Conservation (phyloP, 352 stramenopile genomes). For the Plasmopara muralis region DNA sequence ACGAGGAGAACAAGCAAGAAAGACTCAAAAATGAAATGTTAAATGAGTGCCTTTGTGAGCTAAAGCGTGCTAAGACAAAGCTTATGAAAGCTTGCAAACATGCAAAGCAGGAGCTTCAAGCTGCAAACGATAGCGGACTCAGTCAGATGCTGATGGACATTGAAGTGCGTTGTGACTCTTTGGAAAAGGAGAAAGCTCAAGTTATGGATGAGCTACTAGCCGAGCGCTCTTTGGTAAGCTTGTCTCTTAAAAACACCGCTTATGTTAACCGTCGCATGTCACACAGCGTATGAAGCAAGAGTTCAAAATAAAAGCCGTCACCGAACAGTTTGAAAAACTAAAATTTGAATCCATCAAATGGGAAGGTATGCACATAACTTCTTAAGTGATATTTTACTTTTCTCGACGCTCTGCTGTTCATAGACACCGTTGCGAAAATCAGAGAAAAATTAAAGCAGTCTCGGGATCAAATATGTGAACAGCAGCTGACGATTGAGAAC, state of each 20-base stretch:
- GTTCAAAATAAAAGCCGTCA: conserved; percentile 5
- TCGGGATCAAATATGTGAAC: conserved; percentile 47
- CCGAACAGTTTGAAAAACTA: conserved; percentile 23
- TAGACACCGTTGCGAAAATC: conserved; percentile 37
- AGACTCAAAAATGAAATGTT: conserved; percentile 70
- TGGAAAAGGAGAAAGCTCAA: conserved; percentile 45
- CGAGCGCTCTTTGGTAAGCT: conserved; percentile 32
- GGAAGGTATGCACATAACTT: conserved; percentile 19
- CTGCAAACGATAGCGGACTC: conserved; percentile 51
- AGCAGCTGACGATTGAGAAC: conserved; percentile 56
- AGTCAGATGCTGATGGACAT: conserved; percentile 65
- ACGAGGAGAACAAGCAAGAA: conserved; percentile 61
- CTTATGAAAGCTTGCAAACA: conserved; percentile 69
- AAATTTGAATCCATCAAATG: conserved; percentile 18
- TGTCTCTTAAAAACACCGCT: neutral
- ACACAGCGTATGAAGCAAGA: conserved; percentile 20
- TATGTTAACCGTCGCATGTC: neutral
- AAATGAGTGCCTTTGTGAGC: conserved; percentile 50
- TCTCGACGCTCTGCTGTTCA: too few relatives aligned
- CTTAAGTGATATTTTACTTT: conserved; percentile 4
- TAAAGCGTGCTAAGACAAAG: conserved; percentile 65
- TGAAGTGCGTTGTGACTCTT: conserved; percentile 36
- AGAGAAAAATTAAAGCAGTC: conserved; percentile 34
- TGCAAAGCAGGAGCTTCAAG: conserved; percentile 53
- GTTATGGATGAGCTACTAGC: conserved; percentile 31